These are phyloP conservation scores for Aegilops longissima DNA, from an alignment of 176 grass and related monocot species.

Conservation along the genomic window DNA sequence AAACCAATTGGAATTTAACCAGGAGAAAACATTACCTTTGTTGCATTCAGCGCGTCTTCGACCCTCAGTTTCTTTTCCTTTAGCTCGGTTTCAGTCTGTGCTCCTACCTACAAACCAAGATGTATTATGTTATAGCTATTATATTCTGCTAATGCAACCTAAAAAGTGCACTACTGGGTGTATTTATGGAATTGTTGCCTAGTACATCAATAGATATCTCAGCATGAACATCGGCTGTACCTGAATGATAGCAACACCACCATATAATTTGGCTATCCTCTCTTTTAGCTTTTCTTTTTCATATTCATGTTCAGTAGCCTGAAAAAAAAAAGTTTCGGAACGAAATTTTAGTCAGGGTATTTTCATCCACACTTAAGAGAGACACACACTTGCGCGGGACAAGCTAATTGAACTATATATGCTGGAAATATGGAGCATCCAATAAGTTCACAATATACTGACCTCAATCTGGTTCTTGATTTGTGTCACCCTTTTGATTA, in stretches of 20 bases:
- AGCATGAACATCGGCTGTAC: slow-evolving; percentile 26
- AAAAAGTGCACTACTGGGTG: not conserved
- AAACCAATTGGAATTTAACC: not conserved
- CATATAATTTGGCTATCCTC: slow-evolving; percentile 2
- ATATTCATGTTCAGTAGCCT: not conserved
- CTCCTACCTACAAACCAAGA: slow-evolving; percentile 66
- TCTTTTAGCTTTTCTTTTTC: not conserved
- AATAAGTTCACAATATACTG: not conserved
- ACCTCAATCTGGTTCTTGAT: slow-evolving; percentile 93
- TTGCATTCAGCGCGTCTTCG: slow-evolving; percentile 93
- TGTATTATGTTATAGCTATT: not conserved
- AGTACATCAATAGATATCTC: not conserved
- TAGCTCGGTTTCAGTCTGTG: slow-evolving; percentile 86
- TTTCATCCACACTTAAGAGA: not conserved
- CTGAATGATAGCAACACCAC: slow-evolving; percentile 94
- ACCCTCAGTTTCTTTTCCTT: slow-evolving; percentile 98
- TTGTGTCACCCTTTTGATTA: slow-evolving; percentile 74
- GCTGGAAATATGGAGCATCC: not conserved
- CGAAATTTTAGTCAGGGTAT: not conserved
- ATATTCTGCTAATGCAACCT: slow-evolving; percentile 11
- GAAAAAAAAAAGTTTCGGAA: not conserved
- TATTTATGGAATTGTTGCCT: not conserved
- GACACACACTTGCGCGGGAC: not conserved
- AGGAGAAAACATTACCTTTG: slow-evolving; percentile 54
- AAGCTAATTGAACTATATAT: not conserved